phyloP scores from a whole-genome alignment of 805 yeast species.

The Ogataea saltuana region DNA sequence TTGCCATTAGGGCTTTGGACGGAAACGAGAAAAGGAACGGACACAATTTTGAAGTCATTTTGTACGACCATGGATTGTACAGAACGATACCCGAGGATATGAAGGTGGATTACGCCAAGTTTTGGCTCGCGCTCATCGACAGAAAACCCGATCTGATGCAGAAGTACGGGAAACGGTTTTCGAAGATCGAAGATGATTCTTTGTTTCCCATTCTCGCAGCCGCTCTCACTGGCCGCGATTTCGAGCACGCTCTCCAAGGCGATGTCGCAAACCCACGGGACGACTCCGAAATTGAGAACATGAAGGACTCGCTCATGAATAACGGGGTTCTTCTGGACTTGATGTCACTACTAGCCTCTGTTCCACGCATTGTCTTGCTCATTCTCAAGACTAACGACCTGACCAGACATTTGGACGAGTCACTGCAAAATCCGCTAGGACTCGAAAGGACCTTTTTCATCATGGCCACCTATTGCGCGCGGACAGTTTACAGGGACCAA shows the following conservation, averaged over 20 bases:
- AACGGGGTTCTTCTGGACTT: slow-evolving; percentile 69
- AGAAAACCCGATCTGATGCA: slow-evolving; percentile 66
- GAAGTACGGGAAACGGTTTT: slow-evolving; percentile 72
- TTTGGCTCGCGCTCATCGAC: slow-evolving; percentile 89
- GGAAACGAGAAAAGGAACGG: slow-evolving; percentile 29
- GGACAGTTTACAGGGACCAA: slow-evolving; percentile 70
- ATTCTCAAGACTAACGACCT: slow-evolving; percentile 93
- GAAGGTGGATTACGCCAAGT: slow-evolving; percentile 81
- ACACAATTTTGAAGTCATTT: slow-evolving; percentile 85
- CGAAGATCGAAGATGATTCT: slow-evolving; percentile 73
- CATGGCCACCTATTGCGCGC: slow-evolving; percentile 87
- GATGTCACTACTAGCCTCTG: slow-evolving; percentile 72
- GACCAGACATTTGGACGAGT: slow-evolving; percentile 85
- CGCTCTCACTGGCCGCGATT: slow-evolving; percentile 93
- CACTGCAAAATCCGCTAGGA: slow-evolving; percentile 78
- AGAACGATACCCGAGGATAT: slow-evolving; percentile 75
- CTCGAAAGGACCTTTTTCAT: slow-evolving; percentile 85
- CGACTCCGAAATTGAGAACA: slow-evolving; percentile 61
- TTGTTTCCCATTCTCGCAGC: slow-evolving; percentile 86
- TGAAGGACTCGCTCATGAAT: slow-evolving; percentile 63
- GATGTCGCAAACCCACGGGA: slow-evolving; percentile 58
- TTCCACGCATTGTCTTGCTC: slow-evolving; percentile 84
- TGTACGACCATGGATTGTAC: slow-evolving; percentile 95
- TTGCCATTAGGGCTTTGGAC: slow-evolving; percentile 67
- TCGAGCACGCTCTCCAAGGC: slow-evolving; percentile 67